Conservation (phyloP, 495 filamentous ascomycete species). For the Symbiotaphrina buchneri region DNA sequence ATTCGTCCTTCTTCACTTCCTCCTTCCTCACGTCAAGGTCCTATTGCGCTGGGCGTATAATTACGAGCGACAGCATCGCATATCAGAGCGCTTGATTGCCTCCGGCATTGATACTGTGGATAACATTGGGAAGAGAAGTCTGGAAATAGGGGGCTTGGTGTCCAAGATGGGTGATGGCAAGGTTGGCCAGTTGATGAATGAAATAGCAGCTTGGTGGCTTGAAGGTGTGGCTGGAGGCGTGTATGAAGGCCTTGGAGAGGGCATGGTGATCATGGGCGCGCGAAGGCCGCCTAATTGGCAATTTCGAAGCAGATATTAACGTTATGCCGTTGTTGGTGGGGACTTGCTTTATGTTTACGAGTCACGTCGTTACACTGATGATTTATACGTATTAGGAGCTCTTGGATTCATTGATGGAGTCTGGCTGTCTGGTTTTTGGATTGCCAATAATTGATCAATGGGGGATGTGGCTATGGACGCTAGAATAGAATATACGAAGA, state of each 20-base stretch:
- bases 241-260: slow-evolving; percentile 40
- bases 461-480: too few species aligned
- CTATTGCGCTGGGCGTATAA: slow-evolving; percentile 26
- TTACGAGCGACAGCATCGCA: slow-evolving; percentile 39
- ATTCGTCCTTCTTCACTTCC: slow-evolving; percentile 29
- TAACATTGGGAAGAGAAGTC: slow-evolving; percentile 23
- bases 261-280: too few species aligned
- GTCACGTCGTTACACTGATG: too few species aligned
- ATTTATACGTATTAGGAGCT: too few species aligned
- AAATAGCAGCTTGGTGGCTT: slow-evolving; percentile 29
- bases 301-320: too few species aligned
- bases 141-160: slow-evolving; percentile 24
- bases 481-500: too few species aligned
- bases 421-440: too few species aligned
- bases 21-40: slow-evolving; percentile 34
- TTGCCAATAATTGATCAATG: too few species aligned
- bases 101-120: slow-evolving; percentile 25
- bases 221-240: slow-evolving; percentile 36
- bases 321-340: too few species aligned
- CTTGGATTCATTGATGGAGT: too few species aligned
- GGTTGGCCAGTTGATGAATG: slow-evolving; percentile 25
- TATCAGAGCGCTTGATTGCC: slow-evolving; percentile 29
- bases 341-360: too few species aligned
- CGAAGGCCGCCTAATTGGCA: too few species aligned
- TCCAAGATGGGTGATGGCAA: slow-evolving; percentile 31